Evolutionary conservation across 257 asterid genomes (phyloP).

Genomic region (Galeopsis tetrahit): DNA sequence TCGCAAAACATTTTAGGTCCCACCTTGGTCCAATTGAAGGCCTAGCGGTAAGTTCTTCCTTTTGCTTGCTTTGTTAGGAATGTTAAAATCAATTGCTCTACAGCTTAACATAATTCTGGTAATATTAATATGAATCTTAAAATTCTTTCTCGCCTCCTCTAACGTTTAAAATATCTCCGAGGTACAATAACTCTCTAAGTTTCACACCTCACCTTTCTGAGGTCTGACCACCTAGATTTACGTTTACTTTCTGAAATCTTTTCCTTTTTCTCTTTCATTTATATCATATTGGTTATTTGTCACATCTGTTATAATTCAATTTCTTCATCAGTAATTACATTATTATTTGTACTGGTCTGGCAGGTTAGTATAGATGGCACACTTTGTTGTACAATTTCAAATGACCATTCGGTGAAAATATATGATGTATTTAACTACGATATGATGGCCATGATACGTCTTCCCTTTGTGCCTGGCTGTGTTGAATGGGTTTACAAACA

Average conservation of each 20-base stretch:
- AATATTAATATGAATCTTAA: background rate
- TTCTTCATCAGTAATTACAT: slow-evolving; percentile 28
- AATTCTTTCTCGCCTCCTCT: background rate
- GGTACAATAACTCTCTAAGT: slow-evolving; percentile 18
- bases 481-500: slow-evolving; percentile 92
- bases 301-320: slow-evolving; percentile 10
- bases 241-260: background rate
- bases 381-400: slow-evolving; percentile 93
- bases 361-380: slow-evolving; percentile 96
- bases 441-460: slow-evolving; percentile 99
- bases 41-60: slow-evolving; percentile 71
- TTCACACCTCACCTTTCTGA: slow-evolving; percentile 14
- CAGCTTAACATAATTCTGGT: background rate
- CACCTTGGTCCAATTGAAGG: slow-evolving; percentile 99
- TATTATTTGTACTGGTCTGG: slow-evolving; percentile 41
- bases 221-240: slow-evolving; percentile 5
- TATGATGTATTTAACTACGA: slow-evolving; percentile 96
- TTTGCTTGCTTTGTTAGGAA: slow-evolving; percentile 12
- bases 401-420: slow-evolving; percentile 89
- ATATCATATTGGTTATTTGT: background rate
- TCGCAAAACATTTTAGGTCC: slow-evolving; percentile 97
- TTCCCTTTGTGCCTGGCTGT: slow-evolving; percentile 88
- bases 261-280: background rate
- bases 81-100: background rate
- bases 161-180: background rate